Evolutionary conservation across 73 alveolate species (phyloP), one percentile per base, ranked within the genome.

Genomic region (Urostyla sp.): DNA sequence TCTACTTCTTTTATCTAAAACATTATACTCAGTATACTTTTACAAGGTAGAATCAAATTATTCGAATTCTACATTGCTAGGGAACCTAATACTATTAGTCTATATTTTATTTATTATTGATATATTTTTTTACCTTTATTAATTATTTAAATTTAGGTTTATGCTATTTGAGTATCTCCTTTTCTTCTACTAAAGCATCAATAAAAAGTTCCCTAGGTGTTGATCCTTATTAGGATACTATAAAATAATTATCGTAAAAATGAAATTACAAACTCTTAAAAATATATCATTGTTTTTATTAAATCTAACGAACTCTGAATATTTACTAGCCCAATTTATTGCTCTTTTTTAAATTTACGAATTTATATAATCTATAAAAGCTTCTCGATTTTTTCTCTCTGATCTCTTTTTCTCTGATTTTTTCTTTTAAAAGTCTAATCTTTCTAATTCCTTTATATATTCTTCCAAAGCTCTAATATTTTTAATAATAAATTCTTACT

Each of bases 201-300:
- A 76, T 90, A 61, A 89, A 92, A 11, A 92, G 59, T 48, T 92
- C 98, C 27, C 80, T 50, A 5, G 98, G 96, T 11, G 95, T 90
- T 0, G 96, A 90, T 26, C 98, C 98, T 30, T 84, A 87, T 46
- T 92, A 89, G 26, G 95, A 96, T 8, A 92, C 75, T 83, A 92
- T 44, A 49, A 77, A 67, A 40, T 66, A 73, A 78, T 90, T n/a
- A n/a, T n/a, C n/a, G n/a, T n/a, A n/a, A n/a, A n/a, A n/a, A n/a
- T n/a, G n/a, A n/a, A n/a, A n/a, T n/a, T n/a, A n/a, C n/a, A n/a
- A n/a, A n/a, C n/a, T n/a, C n/a, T n/a, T n/a, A n/a, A n/a, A n/a
- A n/a, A 92, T 60, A 82, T 82, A 21, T 89, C 93, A 67, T 87
- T 90, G 37, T 90, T 94, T 80, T 75, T 85, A 54, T 84, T 56